Evolutionary conservation across 2,329 filamentous ascomycete species (phyloP), one percentile per base, ranked within the genome.

Genomic region (Aspergillus fumigatiaffinis): DNA sequence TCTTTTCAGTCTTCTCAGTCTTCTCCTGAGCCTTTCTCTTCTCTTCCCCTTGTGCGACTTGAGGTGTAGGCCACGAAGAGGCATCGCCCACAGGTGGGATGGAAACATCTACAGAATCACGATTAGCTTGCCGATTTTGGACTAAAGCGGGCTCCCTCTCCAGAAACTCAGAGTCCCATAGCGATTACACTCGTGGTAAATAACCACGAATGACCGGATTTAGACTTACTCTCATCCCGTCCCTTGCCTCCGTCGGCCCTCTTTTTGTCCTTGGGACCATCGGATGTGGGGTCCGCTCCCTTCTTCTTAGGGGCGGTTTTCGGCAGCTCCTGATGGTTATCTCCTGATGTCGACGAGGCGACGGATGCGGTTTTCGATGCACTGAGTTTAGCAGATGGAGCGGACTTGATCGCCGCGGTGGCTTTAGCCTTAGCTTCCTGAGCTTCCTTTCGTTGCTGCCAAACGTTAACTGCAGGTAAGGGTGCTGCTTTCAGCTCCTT

Each of bases 61-160:
- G 91, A 0, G 92, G 92, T 2, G 93, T 97, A 17, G 94, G 94
- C 94, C 94, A 99, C 21, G 87, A 87, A 53, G 85, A 79, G 51
- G 90, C 82, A 73, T 97, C 92, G 57, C 84, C 86, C 50, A 91
- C 88, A 2, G 90, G 82, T 26, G 90, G 90, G 35, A 84, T 79
- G 46, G 77, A 71, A 49, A 70, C 56, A 55, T 61, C 56, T 59
- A 23, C 29, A 47, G 56, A 51, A 25, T 60, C 58, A 26, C 52
- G 29, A 25, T 61, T 60, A 49, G 60, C 56, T 46, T 62, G 61
- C 3, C 52, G 47, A 6, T 56, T 50, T 29, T 63, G 62, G 50
- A 55, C 55, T 21, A 32, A 54, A 44, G 60, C 60, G 38, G 56
- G 50, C 47, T 38, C 32, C 14, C 32, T 12, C 32, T 47, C 21